These are phyloP conservation scores for Picea abies DNA, from an alignment of 83 land plant species.

Conservation along the genomic window DNA sequence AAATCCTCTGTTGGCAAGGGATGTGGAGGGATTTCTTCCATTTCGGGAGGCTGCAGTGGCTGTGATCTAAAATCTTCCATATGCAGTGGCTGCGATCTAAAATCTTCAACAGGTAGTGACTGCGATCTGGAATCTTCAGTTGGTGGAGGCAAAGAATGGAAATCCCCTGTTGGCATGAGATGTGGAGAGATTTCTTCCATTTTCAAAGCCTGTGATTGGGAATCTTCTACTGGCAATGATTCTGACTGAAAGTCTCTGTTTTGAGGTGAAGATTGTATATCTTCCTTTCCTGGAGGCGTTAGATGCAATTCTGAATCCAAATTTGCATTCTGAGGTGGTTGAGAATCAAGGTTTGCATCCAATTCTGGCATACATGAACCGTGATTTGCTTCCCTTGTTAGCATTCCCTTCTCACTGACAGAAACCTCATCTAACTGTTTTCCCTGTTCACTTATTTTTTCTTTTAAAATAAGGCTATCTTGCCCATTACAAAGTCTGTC, in stretches of 20 bases:
- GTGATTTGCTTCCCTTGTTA: neutral
- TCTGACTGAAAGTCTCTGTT: neutral
- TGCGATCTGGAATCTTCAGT: neutral
- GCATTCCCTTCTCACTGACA: neutral
- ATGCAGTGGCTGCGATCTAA: constrained; percentile 9
- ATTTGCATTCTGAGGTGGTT: neutral
- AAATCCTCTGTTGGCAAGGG: neutral
- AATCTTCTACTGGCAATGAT: neutral
- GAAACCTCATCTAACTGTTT: constrained; percentile 11
- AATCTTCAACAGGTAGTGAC: neutral
- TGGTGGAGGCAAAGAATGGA: neutral
- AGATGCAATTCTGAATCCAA: neutral
- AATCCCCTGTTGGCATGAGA: neutral
- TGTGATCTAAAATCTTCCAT: neutral
- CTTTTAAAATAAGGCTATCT: neutral
- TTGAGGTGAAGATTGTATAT: neutral
- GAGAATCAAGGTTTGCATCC: neutral
- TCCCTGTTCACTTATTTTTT: neutral
- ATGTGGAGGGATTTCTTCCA: neutral
- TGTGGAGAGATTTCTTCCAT: neutral
- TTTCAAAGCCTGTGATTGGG: neutral
- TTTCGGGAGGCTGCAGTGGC: neutral
- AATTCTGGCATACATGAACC: neutral
- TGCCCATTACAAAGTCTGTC: neutral
- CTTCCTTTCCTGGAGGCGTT: neutral